Evolutionary conservation across 2,329 filamentous ascomycete species (phyloP).

Genomic region (Uncinocarpus reesii): DNA sequence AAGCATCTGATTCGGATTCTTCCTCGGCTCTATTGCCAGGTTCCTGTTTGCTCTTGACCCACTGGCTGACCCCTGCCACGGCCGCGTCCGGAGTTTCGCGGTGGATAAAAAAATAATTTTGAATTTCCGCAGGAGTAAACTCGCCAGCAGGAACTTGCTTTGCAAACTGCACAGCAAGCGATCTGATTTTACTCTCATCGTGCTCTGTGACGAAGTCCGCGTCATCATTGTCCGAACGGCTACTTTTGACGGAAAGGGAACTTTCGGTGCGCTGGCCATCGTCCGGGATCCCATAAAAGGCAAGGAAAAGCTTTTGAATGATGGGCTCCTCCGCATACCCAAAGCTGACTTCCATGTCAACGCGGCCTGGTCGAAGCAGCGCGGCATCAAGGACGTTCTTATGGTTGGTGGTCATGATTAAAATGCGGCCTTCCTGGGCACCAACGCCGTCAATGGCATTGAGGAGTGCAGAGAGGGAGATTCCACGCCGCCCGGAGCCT

Average conservation of each 20-base stretch:
- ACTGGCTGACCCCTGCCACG: too few relatives aligned
- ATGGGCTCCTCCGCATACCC: conserved; percentile 49
- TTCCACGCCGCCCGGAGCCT: conserved; percentile 17
- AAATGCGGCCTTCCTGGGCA: conserved; percentile 57
- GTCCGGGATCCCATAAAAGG: conserved; percentile 8
- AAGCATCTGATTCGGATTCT: too few relatives aligned
- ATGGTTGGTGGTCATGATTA: conserved; percentile 65
- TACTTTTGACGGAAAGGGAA: too few relatives aligned
- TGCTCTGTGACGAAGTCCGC: neutral
- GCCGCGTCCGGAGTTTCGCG: too few relatives aligned
- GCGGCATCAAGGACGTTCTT: conserved; percentile 55
- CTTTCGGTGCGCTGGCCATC: conserved; percentile 16
- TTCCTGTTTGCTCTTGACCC: too few relatives aligned
- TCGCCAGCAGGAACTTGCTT: conserved; percentile 25
- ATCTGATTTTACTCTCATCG: conserved; percentile 16
- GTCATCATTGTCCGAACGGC: neutral
- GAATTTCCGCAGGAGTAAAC: conserved; percentile 34
- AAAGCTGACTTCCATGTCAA: conserved; percentile 44
- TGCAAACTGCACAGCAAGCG: conserved; percentile 26
- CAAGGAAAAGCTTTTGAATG: conserved; percentile 45
- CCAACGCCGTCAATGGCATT: conserved; percentile 63
- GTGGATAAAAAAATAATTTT: conserved; percentile 35
- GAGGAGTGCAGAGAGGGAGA: conserved; percentile 57
- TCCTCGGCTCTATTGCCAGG: too few relatives aligned
- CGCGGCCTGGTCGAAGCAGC: conserved; percentile 54